Evolutionary conservation across 306 rosid genomes (phyloP), one percentile per base, ranked within the genome.

Genomic region (Rubus idaeus): DNA sequence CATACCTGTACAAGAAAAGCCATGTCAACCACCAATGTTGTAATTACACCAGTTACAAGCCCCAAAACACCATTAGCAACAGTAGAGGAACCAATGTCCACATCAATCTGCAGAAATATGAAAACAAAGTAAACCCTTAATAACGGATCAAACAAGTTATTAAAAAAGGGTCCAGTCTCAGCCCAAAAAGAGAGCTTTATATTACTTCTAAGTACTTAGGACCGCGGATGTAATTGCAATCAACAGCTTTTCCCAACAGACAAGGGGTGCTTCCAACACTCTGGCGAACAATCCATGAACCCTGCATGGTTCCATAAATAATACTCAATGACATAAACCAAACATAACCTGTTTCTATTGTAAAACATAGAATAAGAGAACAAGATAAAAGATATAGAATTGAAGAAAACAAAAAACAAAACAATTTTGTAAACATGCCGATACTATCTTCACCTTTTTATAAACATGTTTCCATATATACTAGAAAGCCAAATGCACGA

Each of bases 21-120:
- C 99, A 95, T 95, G 78, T 95, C 99, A 69, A 95, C 99, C 83
- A 95, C 99, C 88, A 95, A 84, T 75, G 99, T 76, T 64, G 99
- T 92, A 89, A 92, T 91, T 79, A 95, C 97, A 56, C 99, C 99
- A 86, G 91, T 69, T 67, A 95, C 99, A 45, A 95, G 86, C 78
- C 99, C 99, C 92, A 95, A 83, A 84, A 95, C 99, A 81, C 99
- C 99, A 85, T 95, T 95, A 80, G 99, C 99, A 82, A 95, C 99
- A 18, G 99, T 88, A 68, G 99, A 95, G 57, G 99, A 95, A 83
- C 99, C 99, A 81, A 95, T 95, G 83, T 95, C 99, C 65, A 95
- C 99, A 83, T 95, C 99, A 79, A 95, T 90, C 99, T 95, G 83
- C 91, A 89, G 49, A 76, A 30, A 61, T 40, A 76, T 62, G 8